Evolutionary conservation across 176 grass and related monocot genomes (phyloP).

Genomic region (Oryza coarctata): DNA sequence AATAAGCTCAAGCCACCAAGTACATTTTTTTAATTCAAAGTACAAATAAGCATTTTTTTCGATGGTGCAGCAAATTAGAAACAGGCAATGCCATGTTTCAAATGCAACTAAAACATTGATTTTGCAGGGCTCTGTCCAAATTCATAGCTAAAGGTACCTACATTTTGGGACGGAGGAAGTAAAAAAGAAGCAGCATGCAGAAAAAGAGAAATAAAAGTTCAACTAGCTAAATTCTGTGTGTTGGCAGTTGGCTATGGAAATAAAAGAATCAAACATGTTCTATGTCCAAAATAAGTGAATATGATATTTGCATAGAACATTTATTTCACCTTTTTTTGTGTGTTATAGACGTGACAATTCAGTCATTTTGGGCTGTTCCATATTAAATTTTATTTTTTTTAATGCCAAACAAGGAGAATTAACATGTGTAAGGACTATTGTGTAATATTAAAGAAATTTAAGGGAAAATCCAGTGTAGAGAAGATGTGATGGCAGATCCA

Average conservation of each 20-base stretch:
- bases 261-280: not conserved
- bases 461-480: not conserved
- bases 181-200: no score
- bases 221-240: not conserved
- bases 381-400: not conserved
- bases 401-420: not conserved
- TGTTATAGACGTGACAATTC: not conserved
- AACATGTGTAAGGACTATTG: not conserved
- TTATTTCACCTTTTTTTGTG: not conserved
- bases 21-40: conserved; percentile 1
- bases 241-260: not conserved
- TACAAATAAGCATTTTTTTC: conserved; percentile 7
- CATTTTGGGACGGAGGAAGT: no score
- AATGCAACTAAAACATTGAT: not conserved
- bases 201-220: no score
- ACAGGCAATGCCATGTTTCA: not conserved
- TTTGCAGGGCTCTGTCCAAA: not conserved
- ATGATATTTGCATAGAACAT: not conserved
- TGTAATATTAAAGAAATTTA: not conserved
- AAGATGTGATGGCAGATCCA: not conserved
- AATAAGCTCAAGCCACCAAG: not conserved
- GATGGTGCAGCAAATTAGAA: not conserved
- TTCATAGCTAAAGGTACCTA: not conserved
- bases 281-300: not conserved
- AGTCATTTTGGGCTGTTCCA: not conserved